Evolutionary conservation across 768 basidiomycete genomes (phyloP).

Genomic region (Saitozyma sp.): DNA sequence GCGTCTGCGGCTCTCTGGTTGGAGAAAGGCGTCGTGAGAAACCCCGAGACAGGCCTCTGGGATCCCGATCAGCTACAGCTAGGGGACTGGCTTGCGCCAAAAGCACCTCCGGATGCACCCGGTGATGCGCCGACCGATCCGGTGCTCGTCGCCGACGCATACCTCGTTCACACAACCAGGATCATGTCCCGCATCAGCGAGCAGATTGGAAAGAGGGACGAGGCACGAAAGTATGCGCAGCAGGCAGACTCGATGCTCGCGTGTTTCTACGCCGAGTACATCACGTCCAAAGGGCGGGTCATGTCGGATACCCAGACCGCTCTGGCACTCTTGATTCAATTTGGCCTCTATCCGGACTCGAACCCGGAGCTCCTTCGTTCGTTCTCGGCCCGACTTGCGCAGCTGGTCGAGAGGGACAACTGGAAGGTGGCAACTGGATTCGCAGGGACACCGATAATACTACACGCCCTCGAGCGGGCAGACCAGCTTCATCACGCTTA

Average conservation of each 20-base stretch:
- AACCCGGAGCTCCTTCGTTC: slow-evolving; percentile 6
- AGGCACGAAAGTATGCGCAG: slow-evolving; percentile 21
- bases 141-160: slow-evolving; percentile 44
- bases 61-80: slow-evolving; percentile 11
- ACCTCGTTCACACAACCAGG: slow-evolving; percentile 37
- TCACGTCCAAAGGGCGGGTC: slow-evolving; percentile 35
- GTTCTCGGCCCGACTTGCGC: slow-evolving; percentile 25
- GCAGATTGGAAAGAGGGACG: slow-evolving; percentile 24
- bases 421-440: slow-evolving; percentile 48
- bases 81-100: slow-evolving; percentile 21
- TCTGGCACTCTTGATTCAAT: slow-evolving; percentile 36
- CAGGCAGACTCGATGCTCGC: slow-evolving; percentile 18
- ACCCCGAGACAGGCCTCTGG: slow-evolving; percentile 34
- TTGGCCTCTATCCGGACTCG: slow-evolving; percentile 27
- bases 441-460: slow-evolving; percentile 47
- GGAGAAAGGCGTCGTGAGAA: slow-evolving; percentile 34
- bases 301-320: slow-evolving; percentile 45
- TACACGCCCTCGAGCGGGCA: slow-evolving; percentile 28
- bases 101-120: slow-evolving; percentile 29
- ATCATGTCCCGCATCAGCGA: slow-evolving; percentile 24
- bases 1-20: slow-evolving; percentile 42
- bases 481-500: slow-evolving; percentile 39
- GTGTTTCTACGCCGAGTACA: slow-evolving; percentile 38
- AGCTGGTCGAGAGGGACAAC: slow-evolving; percentile 13
- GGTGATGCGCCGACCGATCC: slow-evolving; percentile 36